Conservation (phyloP, 2,329 filamentous ascomycete genomes). For the Incumbomyces delicatus region DNA sequence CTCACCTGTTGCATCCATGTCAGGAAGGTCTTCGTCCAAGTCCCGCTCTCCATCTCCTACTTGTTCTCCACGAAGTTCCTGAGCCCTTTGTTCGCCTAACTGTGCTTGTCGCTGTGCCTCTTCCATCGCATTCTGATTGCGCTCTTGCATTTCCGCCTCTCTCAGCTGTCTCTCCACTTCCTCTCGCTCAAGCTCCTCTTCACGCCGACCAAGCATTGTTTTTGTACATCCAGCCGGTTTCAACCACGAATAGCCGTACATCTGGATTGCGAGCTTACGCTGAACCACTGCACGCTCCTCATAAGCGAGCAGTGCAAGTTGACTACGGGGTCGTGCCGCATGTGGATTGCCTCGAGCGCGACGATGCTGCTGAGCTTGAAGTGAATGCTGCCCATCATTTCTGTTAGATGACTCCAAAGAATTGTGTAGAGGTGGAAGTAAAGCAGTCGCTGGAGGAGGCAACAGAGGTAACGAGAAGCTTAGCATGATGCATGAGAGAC, state of each 20-base stretch:
- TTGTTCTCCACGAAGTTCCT: conserved; percentile 29
- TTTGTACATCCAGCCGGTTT: conserved; percentile 80
- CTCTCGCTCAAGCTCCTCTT: conserved; percentile 79
- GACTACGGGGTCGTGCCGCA: conserved; percentile 33
- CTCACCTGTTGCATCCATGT: conserved; percentile 33
- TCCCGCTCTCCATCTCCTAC: conserved; percentile 31
- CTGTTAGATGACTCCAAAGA: neutral
- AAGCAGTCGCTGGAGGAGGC: conserved; percentile 15
- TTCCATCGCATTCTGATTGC: conserved; percentile 21
- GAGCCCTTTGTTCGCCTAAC: conserved; percentile 28
- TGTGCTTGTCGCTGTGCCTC: conserved; percentile 31
- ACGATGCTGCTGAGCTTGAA: conserved; percentile 10
- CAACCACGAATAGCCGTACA: conserved; percentile 85
- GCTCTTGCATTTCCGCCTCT: conserved; percentile 61
- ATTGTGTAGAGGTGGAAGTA: conserved; percentile 13
- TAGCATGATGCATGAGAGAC: conserved; percentile 9
- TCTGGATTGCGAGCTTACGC: conserved; percentile 70
- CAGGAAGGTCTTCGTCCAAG: conserved; percentile 39
- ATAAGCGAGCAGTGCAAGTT: conserved; percentile 56
- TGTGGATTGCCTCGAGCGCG: conserved; percentile 13
- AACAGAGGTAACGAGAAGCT: conserved; percentile 13
- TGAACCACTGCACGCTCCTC: conserved; percentile 71
- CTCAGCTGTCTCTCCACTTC: conserved; percentile 70
- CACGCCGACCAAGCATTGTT: conserved; percentile 78
- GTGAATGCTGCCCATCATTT: conserved; percentile 1